These are phyloP conservation scores for Cocos nucifera DNA, from an alignment of 176 grass and related monocot species.

Conservation along the genomic window DNA sequence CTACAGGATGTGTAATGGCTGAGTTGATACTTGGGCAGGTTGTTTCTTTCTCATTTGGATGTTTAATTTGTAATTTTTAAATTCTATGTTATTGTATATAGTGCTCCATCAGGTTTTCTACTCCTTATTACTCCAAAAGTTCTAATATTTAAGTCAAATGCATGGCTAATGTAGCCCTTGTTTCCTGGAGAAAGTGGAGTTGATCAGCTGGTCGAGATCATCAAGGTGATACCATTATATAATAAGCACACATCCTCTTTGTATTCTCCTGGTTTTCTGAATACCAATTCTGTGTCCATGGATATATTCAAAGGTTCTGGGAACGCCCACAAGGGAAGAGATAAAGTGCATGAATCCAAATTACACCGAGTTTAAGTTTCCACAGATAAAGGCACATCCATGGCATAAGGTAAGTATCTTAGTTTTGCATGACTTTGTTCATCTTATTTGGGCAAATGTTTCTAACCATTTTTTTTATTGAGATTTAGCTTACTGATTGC, in stretches of 20 bases:
- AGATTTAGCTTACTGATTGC: neutral
- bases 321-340: constrained; percentile 98
- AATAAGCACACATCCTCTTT: neutral
- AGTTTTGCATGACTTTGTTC: neutral
- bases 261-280: constrained; percentile 5
- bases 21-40: constrained; percentile 93
- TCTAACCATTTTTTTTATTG: neutral
- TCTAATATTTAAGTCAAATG: constrained; percentile 14
- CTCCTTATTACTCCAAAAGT: neutral
- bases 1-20: constrained; percentile 91
- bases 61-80: neutral
- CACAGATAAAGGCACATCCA: constrained; percentile 97
- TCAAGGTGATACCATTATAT: constrained; percentile 52
- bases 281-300: constrained; percentile 25
- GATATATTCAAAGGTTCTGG: constrained; percentile 61
- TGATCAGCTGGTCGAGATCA: constrained; percentile 94
- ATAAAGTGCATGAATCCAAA: constrained; percentile 99
- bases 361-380: constrained; percentile 93
- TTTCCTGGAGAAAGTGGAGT: constrained; percentile 99
- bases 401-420: constrained; percentile 75
- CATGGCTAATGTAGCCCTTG: constrained; percentile 48
- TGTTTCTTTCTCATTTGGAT: constrained; percentile 14
- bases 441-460: neutral
- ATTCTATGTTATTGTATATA: neutral
- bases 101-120: neutral